Conservation (phyloP, 345 rosid genomes). For the Zanthoxylum bungeanum region DNA sequence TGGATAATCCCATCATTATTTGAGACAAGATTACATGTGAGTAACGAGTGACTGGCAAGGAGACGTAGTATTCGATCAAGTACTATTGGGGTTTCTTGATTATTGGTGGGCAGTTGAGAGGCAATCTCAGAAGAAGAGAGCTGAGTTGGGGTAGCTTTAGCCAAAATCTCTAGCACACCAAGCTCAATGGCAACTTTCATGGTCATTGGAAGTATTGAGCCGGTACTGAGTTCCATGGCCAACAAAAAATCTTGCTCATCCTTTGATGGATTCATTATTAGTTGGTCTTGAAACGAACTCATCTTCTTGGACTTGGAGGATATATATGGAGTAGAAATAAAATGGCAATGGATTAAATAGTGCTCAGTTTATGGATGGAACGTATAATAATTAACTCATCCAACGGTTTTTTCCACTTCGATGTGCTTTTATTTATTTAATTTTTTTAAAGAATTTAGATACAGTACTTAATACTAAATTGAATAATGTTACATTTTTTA, state of each 20-base stretch:
- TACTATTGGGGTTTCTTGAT: constrained; percentile 16
- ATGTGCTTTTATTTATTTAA: no score
- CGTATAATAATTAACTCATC: no score
- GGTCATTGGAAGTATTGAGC: constrained; percentile 19
- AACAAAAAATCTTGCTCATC: constrained; percentile 14
- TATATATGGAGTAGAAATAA: not conserved
- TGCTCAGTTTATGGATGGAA: not conserved
- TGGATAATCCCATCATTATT: no score
- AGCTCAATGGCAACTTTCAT: no score
- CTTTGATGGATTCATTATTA: no score
- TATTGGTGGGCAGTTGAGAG: constrained; percentile 18
- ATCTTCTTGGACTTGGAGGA: not conserved
- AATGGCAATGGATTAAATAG: not conserved
- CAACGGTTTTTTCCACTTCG: no score
- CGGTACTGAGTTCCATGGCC: constrained; percentile 20
- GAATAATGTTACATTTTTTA: no score
- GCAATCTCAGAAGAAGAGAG: constrained; percentile 27
- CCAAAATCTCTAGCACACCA: constrained; percentile 28
- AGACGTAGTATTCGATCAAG: constrained; percentile 32
- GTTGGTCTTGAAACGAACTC: not conserved
- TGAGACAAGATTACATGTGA: no score
- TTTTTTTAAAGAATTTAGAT: no score
- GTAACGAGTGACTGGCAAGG: constrained; percentile 1
- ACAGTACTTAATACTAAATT: no score
- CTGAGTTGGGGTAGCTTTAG: constrained; percentile 13